phyloP scores from a whole-genome alignment of 179 eudicot genomes.

The Patellifolia procumbens region DNA sequence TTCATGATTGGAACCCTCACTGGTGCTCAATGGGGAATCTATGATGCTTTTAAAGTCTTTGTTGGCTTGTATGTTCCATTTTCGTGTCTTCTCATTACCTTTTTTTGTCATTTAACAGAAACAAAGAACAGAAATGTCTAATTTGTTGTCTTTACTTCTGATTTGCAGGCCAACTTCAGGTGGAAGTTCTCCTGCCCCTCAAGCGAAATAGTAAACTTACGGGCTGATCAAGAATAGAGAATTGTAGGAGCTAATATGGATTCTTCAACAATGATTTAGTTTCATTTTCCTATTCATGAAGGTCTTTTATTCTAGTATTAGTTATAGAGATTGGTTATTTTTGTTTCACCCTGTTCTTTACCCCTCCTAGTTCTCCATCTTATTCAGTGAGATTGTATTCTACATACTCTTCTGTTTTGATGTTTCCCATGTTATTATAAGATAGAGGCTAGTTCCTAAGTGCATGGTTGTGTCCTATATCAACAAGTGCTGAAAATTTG shows the following conservation, averaged over 20 bases:
- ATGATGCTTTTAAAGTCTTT: constrained; percentile 81
- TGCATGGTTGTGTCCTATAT: too few species aligned
- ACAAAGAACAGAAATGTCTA: too few species aligned
- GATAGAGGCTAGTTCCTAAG: too few species aligned
- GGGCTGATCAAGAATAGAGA: not conserved
- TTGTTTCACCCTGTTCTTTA: not conserved
- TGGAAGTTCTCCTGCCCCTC: constrained; percentile 25
- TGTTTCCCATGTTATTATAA: too few species aligned
- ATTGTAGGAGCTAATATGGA: not conserved
- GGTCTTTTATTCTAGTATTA: not conserved
- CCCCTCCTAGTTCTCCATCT: constrained; percentile 17
- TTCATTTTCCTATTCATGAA: not conserved
- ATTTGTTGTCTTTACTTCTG: not conserved
- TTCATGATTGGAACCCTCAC: constrained; percentile 90
- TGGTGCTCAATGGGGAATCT: constrained; percentile 84
- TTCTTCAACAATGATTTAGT: not conserved
- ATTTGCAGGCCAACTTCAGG: constrained; percentile 35
- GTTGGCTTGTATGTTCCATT: constrained; percentile 76
- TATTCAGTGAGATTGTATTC: not conserved
- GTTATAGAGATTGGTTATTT: not conserved
- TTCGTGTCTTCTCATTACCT: not conserved
- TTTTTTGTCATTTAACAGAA: too few species aligned
- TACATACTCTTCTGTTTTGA: too few species aligned
- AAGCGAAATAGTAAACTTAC: constrained; percentile 21
- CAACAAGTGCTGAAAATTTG: too few species aligned